phyloP scores from a whole-genome alignment of 2,329 filamentous ascomycete genomes.

The Venturia oleaginea region DNA sequence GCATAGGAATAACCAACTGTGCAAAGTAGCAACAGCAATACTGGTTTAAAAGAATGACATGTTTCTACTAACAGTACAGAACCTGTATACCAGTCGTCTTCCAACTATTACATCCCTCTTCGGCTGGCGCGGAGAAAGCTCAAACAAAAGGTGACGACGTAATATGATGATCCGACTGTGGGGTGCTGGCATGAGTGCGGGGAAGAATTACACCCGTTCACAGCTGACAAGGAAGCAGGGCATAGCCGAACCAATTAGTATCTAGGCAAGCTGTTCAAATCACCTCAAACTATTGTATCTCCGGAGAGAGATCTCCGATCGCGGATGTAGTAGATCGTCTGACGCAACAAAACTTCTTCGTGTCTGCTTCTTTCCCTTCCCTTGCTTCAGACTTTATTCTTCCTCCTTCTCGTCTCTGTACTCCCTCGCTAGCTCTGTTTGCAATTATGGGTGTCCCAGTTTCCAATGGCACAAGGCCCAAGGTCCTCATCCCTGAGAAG shows the following conservation, averaged over 20 bases:
- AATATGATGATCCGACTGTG: not conserved
- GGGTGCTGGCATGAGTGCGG: not conserved
- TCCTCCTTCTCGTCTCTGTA: not conserved
- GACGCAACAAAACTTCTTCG: not conserved
- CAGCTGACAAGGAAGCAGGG: not conserved
- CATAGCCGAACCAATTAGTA: not conserved
- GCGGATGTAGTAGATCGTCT: not conserved
- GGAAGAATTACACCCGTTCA: not conserved
- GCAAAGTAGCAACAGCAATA: not conserved
- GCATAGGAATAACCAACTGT: not conserved
- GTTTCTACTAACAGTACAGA: not conserved
- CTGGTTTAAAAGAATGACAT: not conserved
- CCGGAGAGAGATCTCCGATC: not conserved
- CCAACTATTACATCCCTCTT: not conserved
- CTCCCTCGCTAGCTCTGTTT: not conserved
- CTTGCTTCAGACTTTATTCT: not conserved
- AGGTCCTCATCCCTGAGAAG: constrained; percentile 69
- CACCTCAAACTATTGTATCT: not conserved
- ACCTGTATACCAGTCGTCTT: not conserved
- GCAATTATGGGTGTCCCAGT: not conserved
- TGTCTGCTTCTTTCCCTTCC: not conserved
- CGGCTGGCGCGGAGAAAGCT: not conserved
- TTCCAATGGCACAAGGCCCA: constrained; percentile 23
- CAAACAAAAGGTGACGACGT: not conserved
- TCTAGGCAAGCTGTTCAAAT: not conserved